Conservation (phyloP, 192 early-diverging fungal genomes). For the Geranomyces variabilis region DNA sequence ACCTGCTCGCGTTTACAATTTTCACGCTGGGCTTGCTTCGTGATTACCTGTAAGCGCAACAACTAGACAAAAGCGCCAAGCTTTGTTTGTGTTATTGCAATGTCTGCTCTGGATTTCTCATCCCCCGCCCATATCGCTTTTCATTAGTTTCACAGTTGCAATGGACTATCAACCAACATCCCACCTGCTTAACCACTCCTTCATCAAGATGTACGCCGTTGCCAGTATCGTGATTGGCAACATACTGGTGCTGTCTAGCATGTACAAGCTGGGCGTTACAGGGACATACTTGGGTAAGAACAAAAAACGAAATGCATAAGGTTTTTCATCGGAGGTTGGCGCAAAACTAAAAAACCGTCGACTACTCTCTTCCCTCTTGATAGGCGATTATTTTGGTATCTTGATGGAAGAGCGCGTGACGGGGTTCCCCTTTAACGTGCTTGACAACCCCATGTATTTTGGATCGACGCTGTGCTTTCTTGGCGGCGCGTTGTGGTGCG, state of each 20-base stretch:
- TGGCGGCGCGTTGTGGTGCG: conserved; percentile 75
- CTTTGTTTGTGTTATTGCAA: too few relatives aligned
- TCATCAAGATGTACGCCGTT: conserved; percentile 53
- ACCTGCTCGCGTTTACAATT: conserved; percentile 77
- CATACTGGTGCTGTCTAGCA: conserved; percentile 78
- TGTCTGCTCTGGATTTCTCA: too few relatives aligned
- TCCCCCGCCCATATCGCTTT: neutral
- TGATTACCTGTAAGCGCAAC: conserved; percentile 64
- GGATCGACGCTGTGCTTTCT: conserved; percentile 88
- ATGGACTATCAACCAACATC: conserved; percentile 70
- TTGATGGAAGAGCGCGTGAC: conserved; percentile 78
- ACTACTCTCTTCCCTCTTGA: too few relatives aligned
- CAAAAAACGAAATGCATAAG: neutral
- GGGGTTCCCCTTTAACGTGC: conserved; percentile 89
- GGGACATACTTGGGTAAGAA: conserved; percentile 84
- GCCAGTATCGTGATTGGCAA: conserved; percentile 61
- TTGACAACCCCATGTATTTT: conserved; percentile 94
- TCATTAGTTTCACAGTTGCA: conserved; percentile 66
- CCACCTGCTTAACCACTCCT: conserved; percentile 47
- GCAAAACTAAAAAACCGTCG: too few relatives aligned
- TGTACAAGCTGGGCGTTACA: conserved; percentile 83
- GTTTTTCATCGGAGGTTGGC: too few relatives aligned
- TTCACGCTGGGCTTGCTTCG: conserved; percentile 81
- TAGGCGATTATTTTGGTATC: conserved; percentile 94
- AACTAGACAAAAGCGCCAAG: too few relatives aligned